These are phyloP conservation scores for Lentinula sp. DNA, from an alignment of 768 basidiomycete genomes.

Conservation along the genomic window DNA sequence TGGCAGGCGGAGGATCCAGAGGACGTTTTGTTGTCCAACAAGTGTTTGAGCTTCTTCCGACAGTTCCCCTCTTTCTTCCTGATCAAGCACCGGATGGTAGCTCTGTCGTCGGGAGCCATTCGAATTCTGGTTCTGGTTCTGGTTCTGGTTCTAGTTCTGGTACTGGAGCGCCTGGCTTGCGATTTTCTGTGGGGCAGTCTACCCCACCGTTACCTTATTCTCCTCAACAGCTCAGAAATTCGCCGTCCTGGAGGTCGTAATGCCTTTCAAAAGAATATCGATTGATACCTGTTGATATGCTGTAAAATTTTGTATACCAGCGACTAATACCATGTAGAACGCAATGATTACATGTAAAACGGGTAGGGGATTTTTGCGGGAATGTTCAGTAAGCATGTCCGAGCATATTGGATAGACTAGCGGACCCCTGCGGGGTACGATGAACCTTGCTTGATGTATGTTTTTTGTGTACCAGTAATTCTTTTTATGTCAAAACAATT, in stretches of 20 bases:
- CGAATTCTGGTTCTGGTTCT: neutral
- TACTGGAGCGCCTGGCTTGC: neutral
- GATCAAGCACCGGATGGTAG: slow-evolving; percentile 11
- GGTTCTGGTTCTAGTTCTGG: neutral
- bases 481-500: too few relatives aligned
- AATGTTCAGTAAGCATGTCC: too few relatives aligned
- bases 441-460: too few relatives aligned
- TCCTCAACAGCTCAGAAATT: neutral
- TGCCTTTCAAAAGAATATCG: too few relatives aligned
- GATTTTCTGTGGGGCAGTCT: slow-evolving; percentile 11
- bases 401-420: too few relatives aligned
- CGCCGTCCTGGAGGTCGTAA: neutral
- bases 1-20: slow-evolving; percentile 23
- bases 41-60: slow-evolving; percentile 76
- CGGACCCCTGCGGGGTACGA: too few relatives aligned
- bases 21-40: slow-evolving; percentile 57
- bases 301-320: neutral
- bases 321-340: neutral
- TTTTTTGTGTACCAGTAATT: too few relatives aligned
- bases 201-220: slow-evolving; percentile 8
- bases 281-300: neutral
- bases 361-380: too few relatives aligned
- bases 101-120: neutral
- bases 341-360: neutral
- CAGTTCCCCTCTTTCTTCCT: slow-evolving; percentile 64